Conservation (phyloP, 2,329 filamentous ascomycete genomes). For the Alternaria ventricosa region DNA sequence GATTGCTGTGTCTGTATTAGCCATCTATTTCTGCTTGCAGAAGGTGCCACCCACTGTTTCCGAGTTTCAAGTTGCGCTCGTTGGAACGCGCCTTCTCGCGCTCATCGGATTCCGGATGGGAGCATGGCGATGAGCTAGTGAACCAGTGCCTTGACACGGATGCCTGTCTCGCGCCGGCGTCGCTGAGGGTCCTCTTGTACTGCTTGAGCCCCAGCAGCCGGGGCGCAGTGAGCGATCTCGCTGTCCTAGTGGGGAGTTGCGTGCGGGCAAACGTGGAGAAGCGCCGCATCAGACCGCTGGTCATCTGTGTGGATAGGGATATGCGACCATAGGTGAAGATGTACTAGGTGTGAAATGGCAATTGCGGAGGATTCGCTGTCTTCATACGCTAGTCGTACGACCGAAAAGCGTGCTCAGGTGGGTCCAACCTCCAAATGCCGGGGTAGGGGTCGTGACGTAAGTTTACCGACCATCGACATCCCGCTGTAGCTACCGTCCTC, state of each 20-base stretch:
- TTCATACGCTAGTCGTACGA: slow-evolving; percentile 11
- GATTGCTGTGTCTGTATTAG: slow-evolving; percentile 55
- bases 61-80: slow-evolving; percentile 67
- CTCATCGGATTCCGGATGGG: slow-evolving; percentile 29
- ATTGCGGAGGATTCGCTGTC: slow-evolving; percentile 4
- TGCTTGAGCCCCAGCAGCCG: slow-evolving; percentile 42
- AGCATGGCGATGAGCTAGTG: slow-evolving; percentile 48
- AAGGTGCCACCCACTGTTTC: slow-evolving; percentile 59
- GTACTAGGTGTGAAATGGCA: slow-evolving; percentile 2
- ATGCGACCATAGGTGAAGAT: slow-evolving; percentile 37
- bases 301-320: slow-evolving; percentile 45
- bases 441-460: slow-evolving; percentile 28
- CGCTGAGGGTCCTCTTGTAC: slow-evolving; percentile 43
- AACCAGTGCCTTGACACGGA: slow-evolving; percentile 53
- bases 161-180: slow-evolving; percentile 38
- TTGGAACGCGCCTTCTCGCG: slow-evolving; percentile 60
- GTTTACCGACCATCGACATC: slow-evolving; percentile 10
- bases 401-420: slow-evolving; percentile 13
- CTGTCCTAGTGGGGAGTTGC: slow-evolving; percentile 30
- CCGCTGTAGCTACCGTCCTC: slow-evolving; percentile 6
- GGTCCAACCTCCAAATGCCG: slow-evolving; percentile 8
- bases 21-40: neutral
- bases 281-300: slow-evolving; percentile 56
- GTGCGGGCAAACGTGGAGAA: slow-evolving; percentile 52
- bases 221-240: slow-evolving; percentile 31